Conservation (phyloP, 2,329 filamentous ascomycete genomes). For the Phyllosticta capitalensis region DNA sequence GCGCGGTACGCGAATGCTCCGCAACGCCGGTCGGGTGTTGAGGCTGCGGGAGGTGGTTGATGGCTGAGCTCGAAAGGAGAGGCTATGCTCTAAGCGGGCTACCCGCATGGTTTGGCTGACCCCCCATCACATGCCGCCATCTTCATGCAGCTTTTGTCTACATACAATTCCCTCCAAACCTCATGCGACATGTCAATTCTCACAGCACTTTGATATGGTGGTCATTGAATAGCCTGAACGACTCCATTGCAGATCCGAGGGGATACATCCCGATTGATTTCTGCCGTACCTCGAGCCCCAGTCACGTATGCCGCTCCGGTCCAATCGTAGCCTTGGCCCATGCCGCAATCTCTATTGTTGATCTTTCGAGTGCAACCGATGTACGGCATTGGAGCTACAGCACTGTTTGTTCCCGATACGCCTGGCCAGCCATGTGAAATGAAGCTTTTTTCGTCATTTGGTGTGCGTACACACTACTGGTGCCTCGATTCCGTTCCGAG, state of each 20-base stretch:
- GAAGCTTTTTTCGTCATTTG: constrained; percentile 12
- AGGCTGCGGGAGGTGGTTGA: not conserved
- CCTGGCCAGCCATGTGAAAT: constrained; percentile 9
- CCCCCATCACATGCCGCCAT: not conserved
- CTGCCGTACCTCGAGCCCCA: not conserved
- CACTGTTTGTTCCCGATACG: constrained; percentile 3
- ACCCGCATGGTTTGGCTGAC: not conserved
- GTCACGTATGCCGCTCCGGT: not conserved
- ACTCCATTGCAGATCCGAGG: not conserved
- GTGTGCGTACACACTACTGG: constrained; percentile 11
- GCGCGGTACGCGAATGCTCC: no score
- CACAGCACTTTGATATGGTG: not conserved
- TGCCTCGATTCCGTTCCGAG: constrained; percentile 9
- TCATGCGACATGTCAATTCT: not conserved
- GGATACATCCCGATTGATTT: not conserved
- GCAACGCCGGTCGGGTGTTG: not conserved
- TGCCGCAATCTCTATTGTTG: not conserved
- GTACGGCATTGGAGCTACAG: not conserved
- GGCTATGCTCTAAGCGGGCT: not conserved
- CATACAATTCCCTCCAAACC: not conserved
- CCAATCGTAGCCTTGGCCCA: not conserved
- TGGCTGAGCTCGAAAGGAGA: not conserved
- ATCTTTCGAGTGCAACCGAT: not conserved
- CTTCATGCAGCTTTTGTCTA: not conserved
- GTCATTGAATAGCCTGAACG: not conserved